Conservation (phyloP, 2,329 filamentous ascomycete genomes). For the Alternaria longipes region DNA sequence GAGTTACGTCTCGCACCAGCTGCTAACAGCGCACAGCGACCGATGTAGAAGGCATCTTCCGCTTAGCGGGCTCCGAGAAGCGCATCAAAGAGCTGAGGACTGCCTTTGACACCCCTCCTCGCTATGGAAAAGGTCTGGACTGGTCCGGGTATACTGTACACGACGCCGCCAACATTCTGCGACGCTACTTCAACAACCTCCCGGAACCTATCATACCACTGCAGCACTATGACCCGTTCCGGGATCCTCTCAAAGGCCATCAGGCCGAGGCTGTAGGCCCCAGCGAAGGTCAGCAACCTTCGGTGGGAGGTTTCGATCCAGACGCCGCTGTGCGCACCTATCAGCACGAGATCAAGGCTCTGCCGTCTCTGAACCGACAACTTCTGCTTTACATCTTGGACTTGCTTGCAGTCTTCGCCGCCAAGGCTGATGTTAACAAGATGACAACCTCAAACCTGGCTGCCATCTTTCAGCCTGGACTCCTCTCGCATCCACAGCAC, state of each 20-base stretch:
- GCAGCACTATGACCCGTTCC: slow-evolving; percentile 90
- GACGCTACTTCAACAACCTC: slow-evolving; percentile 93
- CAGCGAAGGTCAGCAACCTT: slow-evolving; percentile 70
- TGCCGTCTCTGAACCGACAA: slow-evolving; percentile 92
- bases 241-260: slow-evolving; percentile 78
- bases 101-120: slow-evolving; percentile 85
- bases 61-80: slow-evolving; percentile 94
- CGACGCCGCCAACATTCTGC: slow-evolving; percentile 95
- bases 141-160: slow-evolving; percentile 99
- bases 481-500: slow-evolving; percentile 91
- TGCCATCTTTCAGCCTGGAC: slow-evolving; percentile 96
- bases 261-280: slow-evolving; percentile 75
- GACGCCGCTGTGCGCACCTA: slow-evolving; percentile 81
- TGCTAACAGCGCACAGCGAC: slow-evolving; percentile 70
- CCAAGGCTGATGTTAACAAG: slow-evolving; percentile 94
- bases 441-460: slow-evolving; percentile 96
- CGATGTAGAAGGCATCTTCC: slow-evolving; percentile 94
- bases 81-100: slow-evolving; percentile 95
- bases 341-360: slow-evolving; percentile 88
- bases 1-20: not conserved
- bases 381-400: slow-evolving; percentile 95
- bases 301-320: slow-evolving; percentile 77
- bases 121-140: slow-evolving; percentile 94
- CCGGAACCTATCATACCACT: slow-evolving; percentile 96
- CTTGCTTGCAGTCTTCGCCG: slow-evolving; percentile 93